Base-by-base conservation (phyloP, 108 stramenopile species). In the Bacterosira constricta region DNA sequence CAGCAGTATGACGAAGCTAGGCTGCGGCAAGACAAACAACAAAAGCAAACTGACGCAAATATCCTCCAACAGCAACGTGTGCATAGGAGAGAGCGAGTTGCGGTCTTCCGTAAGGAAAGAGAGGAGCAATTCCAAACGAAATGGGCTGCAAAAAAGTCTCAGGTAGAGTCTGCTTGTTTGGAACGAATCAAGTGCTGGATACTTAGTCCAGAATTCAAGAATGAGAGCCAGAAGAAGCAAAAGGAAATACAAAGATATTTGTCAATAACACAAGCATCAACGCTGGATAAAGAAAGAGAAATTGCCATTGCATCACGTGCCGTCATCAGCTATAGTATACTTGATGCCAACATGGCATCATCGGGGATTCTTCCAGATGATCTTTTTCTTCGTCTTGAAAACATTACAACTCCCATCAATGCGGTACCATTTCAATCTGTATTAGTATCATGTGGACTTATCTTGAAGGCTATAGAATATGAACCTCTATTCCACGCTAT, bases 281-380 rank as follows among this genome's bases (percentile, higher is more conserved):
- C 52, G 35, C 31, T 66, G 10, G 34, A 46, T 3, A 45, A 30
- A 62, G 75, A 63, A 23, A 45, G 51, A 46, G 75, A 76, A 47
- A 51, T 26, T 0, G 51, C 66, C 17, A 53, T 75, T 2, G 17
- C 17, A n/a, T 66, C 57, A 6, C 27, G 26, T 39, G 35, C 50
- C 0, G 75, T 68, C 0, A 76, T 68, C 29, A 63, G 51, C 34
- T 68, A 67, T 53, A 68, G 66, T 23, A 62, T 68, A 15, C 66
- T 76, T 3, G 66, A 76, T 45, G 75, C 59, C 2, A 58, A 62
- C 26, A 21, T 76, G 26, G 66, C 53, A 9, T 4, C 25, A 23
- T 30, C 37, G 41, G 34, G 20, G 11, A 18, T 52, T 30, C 36
- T 44, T 44, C 42, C 49, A 0, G 60, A 76, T 45, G 71, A 71